A percentile compares a stretch with the other conserved stretches of the same genome.
phyloP scores from a whole-genome alignment of 1,284 basidiomycete genomes.

The Ceratobasidium sp. region DNA sequence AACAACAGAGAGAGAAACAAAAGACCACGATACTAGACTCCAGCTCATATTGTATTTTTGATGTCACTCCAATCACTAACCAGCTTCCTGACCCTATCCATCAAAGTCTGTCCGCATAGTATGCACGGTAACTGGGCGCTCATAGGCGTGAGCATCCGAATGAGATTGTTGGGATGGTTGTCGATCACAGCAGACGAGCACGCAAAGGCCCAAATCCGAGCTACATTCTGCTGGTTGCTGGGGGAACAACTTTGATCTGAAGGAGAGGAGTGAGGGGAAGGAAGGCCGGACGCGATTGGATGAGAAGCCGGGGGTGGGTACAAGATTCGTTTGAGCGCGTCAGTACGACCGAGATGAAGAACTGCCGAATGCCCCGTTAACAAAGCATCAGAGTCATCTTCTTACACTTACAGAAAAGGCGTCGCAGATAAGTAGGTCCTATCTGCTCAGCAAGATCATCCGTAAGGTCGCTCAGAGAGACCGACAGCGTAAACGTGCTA shows the following conservation, averaged over 20 bases:
- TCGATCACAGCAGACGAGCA: constrained; percentile 19
- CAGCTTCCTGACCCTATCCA: constrained; percentile 14
- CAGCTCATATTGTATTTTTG: constrained; percentile 15
- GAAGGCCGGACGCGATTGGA: constrained; percentile 54
- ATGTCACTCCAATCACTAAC: constrained; percentile 25
- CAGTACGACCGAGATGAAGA: constrained; percentile 62
- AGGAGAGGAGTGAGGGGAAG: constrained; percentile 3
- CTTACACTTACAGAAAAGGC: constrained; percentile 59
- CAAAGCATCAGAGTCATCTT: too few species aligned
- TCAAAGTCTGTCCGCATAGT: constrained; percentile 11
- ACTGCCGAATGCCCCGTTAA: constrained; percentile 45
- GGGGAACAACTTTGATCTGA: neutral
- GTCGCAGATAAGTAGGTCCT: constrained; percentile 69
- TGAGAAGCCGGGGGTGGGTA: constrained; percentile 70
- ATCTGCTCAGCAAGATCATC: constrained; percentile 69
- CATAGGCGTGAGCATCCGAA: constrained; percentile 5
- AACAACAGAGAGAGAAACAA: too few species aligned
- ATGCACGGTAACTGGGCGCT: constrained; percentile 26
- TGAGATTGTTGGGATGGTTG: constrained; percentile 20
- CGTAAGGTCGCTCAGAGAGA: constrained; percentile 64
- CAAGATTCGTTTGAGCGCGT: constrained; percentile 61
- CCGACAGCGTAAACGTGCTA: constrained; percentile 68
- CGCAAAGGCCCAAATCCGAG: constrained; percentile 34
- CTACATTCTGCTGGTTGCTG: neutral
- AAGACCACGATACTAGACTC: neutral